Evolutionary conservation across 306 rosid species (phyloP).

Genomic region (Ormosia semicastrata): DNA sequence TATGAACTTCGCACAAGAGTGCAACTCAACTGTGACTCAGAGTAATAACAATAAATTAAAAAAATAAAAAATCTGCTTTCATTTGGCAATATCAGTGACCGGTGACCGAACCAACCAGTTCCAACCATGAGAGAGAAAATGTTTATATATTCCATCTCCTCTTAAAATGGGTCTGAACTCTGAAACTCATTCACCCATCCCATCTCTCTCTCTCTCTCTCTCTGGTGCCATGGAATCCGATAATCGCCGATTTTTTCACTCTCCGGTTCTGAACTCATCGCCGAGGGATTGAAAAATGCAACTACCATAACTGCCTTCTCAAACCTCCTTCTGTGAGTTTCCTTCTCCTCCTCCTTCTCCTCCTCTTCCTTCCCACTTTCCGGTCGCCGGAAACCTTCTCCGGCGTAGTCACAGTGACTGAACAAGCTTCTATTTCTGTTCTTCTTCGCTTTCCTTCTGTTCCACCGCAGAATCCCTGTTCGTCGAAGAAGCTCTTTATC

Average conservation of each 20-base stretch:
- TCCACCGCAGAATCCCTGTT: conserved; percentile 2
- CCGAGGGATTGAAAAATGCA: conserved; percentile 34
- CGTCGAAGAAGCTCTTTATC: conserved; percentile 2
- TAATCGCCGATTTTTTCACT: conserved; percentile 21
- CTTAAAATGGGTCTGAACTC: conserved; percentile 45
- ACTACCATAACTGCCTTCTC: conserved; percentile 4
- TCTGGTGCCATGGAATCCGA: conserved; percentile 32
- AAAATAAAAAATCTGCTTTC: conserved; percentile 22
- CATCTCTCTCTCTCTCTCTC: conserved; percentile 29
- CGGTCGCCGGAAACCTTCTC: conserved; percentile 31
- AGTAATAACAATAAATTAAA: background rate
- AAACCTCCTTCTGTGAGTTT: conserved; percentile 17
- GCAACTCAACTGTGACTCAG: background rate
- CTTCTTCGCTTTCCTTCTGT: background rate
- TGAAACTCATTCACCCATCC: conserved; percentile 42
- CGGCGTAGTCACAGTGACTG: conserved; percentile 26
- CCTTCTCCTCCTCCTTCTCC: conserved; percentile 7
- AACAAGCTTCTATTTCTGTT: conserved; percentile 1
- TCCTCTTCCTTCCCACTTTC: background rate
- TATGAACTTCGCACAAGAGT: too few relatives aligned
- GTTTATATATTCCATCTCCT: conserved; percentile 59
- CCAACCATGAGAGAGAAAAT: conserved; percentile 45
- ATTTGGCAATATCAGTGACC: conserved; percentile 39
- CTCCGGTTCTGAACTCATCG: conserved; percentile 26
- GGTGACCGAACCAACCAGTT: conserved; percentile 63